Evolutionary conservation across 805 yeast genomes (phyloP).

Genomic region (Ogataea sp.): DNA sequence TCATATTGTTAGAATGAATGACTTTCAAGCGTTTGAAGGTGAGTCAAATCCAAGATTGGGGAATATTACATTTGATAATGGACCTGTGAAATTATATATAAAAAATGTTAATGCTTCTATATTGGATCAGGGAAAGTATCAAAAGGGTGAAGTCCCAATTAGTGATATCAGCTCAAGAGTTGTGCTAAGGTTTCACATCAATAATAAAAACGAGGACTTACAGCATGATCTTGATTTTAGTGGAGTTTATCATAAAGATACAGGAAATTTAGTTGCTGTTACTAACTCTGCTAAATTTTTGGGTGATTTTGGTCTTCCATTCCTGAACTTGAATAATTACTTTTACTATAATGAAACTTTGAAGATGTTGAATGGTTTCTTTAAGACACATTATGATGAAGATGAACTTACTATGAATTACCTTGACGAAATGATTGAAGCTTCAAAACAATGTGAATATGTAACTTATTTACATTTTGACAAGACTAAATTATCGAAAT

Average conservation of each 20-base stretch:
- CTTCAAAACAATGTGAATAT: constrained; percentile 54
- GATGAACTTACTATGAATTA: constrained; percentile 30
- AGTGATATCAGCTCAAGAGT: constrained; percentile 1
- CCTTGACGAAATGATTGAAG: constrained; percentile 21
- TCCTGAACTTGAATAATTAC: constrained; percentile 34
- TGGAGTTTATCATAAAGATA: constrained; percentile 59
- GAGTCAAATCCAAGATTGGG: too few species aligned
- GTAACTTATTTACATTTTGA: constrained; percentile 60
- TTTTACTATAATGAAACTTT: constrained; percentile 37
- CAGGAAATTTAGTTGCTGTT: constrained; percentile 53
- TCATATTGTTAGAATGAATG: too few species aligned
- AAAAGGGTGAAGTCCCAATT: not conserved
- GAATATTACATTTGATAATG: not conserved
- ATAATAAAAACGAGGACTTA: constrained; percentile 40
- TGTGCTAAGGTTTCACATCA: constrained; percentile 8
- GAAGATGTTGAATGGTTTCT: constrained; percentile 32
- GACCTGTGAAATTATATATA: constrained; percentile 2
- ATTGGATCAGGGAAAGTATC: not conserved
- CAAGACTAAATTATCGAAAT: constrained; percentile 44
- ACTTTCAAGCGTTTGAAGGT: too few species aligned
- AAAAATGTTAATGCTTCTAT: constrained; percentile 3
- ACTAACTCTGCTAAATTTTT: constrained; percentile 59
- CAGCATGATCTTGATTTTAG: constrained; percentile 41
- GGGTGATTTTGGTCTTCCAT: constrained; percentile 56
- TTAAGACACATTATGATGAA: constrained; percentile 32